Conservation (phyloP, 148 eudicot species). For the Chenopodium suecicum region DNA sequence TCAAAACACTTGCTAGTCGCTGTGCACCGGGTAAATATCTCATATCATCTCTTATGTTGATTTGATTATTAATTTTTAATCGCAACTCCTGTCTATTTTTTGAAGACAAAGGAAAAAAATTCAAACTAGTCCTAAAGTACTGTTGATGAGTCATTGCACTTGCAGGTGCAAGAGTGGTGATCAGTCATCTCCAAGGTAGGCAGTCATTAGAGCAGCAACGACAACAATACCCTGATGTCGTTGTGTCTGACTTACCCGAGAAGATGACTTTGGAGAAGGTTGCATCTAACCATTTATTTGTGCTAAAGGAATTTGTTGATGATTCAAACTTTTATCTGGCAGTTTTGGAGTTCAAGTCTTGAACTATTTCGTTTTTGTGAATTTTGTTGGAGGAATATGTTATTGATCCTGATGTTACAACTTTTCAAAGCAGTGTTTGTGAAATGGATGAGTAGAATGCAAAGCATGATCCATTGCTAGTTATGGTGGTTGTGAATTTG, state of each 20-base stretch:
- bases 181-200: constrained; percentile 80
- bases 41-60: neutral
- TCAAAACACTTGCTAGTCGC: constrained; percentile 52
- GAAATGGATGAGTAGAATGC: neutral
- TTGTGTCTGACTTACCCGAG: constrained; percentile 68
- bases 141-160: neutral
- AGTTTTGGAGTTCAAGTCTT: constrained; percentile 45
- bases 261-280: constrained; percentile 45
- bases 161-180: constrained; percentile 86
- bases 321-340: constrained; percentile 59
- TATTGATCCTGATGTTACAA: neutral
- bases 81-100: neutral
- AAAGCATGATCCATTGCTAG: constrained; percentile 3
- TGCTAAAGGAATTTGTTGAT: constrained; percentile 50
- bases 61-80: neutral
- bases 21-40: constrained; percentile 68
- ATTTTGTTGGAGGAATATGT: neutral
- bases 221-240: constrained; percentile 51
- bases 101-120: too few species aligned
- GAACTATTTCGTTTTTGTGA: neutral
- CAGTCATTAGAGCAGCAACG: constrained; percentile 53
- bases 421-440: too few species aligned
- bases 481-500: neutral
- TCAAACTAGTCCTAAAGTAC: neutral
- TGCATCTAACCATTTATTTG: constrained; percentile 48